Percentiles rank a stretch among this genome's conserved stretches.
phyloP scores from a whole-genome alignment of 768 basidiomycete genomes.

The Suillus spraguei region DNA sequence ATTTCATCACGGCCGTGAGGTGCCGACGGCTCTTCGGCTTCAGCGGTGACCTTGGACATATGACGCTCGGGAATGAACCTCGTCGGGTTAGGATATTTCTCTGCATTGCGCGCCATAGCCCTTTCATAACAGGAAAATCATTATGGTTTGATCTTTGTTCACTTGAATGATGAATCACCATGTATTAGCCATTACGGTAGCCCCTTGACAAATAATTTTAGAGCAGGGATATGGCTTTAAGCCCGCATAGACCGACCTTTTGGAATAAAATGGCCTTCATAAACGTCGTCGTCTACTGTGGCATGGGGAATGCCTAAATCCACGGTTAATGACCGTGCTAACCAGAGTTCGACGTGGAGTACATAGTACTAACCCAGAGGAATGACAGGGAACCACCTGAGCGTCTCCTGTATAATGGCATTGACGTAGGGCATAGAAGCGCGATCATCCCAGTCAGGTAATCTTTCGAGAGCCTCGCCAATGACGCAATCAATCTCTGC shows the following conservation, averaged over 20 bases:
- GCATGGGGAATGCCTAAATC: conserved; percentile 33
- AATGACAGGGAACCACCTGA: conserved; percentile 26
- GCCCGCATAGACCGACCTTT: conserved; percentile 17
- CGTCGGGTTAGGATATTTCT: no score
- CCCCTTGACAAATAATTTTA: no score
- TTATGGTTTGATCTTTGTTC: no score
- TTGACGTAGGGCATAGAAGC: conserved; percentile 24
- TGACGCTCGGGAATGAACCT: no score
- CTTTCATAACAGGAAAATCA: no score
- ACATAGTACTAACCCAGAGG: conserved; percentile 15
- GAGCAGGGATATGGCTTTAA: neutral
- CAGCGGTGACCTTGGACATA: no score
- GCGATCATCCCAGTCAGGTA: conserved; percentile 24
- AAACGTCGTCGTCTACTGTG: conserved; percentile 41
- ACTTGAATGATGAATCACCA: no score
- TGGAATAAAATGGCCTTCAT: conserved; percentile 52
- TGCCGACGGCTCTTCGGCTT: no score
- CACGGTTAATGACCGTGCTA: neutral
- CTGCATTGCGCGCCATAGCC: no score
- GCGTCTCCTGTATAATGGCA: conserved; percentile 26
- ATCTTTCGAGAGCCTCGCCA: conserved; percentile 21
- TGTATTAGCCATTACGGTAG: no score
- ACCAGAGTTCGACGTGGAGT: neutral
- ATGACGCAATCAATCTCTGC: conserved; percentile 23
- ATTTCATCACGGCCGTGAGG: conserved; percentile 13